Conservation (phyloP, 2,329 filamentous ascomycete genomes). For the Lasiodiplodia sp. region DNA sequence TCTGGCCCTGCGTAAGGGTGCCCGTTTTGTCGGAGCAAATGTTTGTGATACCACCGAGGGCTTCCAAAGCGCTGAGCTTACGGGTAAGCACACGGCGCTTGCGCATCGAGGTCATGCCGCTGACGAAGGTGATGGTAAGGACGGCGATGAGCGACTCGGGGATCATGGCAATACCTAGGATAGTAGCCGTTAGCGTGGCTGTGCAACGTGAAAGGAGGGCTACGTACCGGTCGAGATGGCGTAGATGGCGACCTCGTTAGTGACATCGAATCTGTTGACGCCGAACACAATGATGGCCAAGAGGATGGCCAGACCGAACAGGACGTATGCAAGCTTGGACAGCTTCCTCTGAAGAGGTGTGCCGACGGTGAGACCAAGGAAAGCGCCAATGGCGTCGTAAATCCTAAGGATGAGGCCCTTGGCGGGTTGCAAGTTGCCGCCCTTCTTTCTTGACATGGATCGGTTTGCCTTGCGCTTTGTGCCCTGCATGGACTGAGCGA, state of each 20-base stretch:
- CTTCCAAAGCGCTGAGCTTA: slow-evolving; percentile 46
- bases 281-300: slow-evolving; percentile 47
- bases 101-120: slow-evolving; percentile 46
- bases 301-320: slow-evolving; percentile 47
- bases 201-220: neutral
- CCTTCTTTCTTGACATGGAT: slow-evolving; percentile 49
- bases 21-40: slow-evolving; percentile 63
- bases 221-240: slow-evolving; percentile 41
- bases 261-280: slow-evolving; percentile 46
- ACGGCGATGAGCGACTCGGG: slow-evolving; percentile 41
- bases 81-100: slow-evolving; percentile 46
- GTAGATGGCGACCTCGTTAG: slow-evolving; percentile 48
- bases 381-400: slow-evolving; percentile 32
- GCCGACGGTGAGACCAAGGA: slow-evolving; percentile 38
- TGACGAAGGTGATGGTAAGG: slow-evolving; percentile 49
- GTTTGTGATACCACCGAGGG: slow-evolving; percentile 46
- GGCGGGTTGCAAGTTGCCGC: slow-evolving; percentile 54
- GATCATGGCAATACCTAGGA: slow-evolving; percentile 44
- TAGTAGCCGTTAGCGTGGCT: slow-evolving; percentile 23
- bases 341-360: slow-evolving; percentile 34
- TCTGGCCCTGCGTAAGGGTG: slow-evolving; percentile 47
- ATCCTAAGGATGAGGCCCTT: slow-evolving; percentile 32
- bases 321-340: slow-evolving; percentile 34
- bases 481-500: slow-evolving; percentile 68
- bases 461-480: slow-evolving; percentile 54